A percentile compares a stretch with the other conserved stretches of the same genome.
phyloP scores from a whole-genome alignment of 441 rosid genomes.

The Euphorbia celastroides region DNA sequence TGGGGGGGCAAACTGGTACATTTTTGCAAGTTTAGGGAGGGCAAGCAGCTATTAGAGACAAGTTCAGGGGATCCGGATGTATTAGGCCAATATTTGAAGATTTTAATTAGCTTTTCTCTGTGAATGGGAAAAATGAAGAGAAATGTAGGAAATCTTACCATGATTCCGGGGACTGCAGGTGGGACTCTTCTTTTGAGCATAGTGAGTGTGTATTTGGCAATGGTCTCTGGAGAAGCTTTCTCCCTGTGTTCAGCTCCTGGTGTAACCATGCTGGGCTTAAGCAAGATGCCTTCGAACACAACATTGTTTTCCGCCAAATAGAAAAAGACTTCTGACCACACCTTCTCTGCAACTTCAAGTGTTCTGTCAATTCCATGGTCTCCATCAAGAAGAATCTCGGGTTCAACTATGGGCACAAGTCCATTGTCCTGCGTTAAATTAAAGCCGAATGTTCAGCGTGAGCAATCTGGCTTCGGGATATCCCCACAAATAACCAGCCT shows the following conservation, averaged over 20 bases:
- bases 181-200: slow-evolving; percentile 94
- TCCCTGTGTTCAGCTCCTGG: slow-evolving; percentile 97
- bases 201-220: slow-evolving; percentile 82
- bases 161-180: slow-evolving; percentile 96
- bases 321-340: slow-evolving; percentile 97
- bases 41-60: too few relatives aligned
- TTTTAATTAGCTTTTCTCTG: background rate
- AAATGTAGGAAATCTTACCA: slow-evolving; percentile 39
- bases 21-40: too few relatives aligned
- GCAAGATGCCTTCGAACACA: slow-evolving; percentile 79
- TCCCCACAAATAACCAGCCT: too few relatives aligned
- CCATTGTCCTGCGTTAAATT: slow-evolving; percentile 63
- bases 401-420: slow-evolving; percentile 98
- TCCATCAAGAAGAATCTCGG: slow-evolving; percentile 97
- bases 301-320: slow-evolving; percentile 94
- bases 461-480: too few relatives aligned
- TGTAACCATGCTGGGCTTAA: slow-evolving; percentile 99
- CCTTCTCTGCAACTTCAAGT: slow-evolving; percentile 94
- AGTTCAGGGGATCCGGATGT: too few relatives aligned
- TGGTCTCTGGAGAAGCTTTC: slow-evolving; percentile 80
- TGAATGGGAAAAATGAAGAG: background rate
- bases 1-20: too few relatives aligned
- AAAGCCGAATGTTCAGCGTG: too few relatives aligned
- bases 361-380: slow-evolving; percentile 94
- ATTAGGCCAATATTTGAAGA: background rate